Base-by-base conservation (phyloP, 495 filamentous ascomycete species). In the Aspergillus sclerotioniger region DNA sequence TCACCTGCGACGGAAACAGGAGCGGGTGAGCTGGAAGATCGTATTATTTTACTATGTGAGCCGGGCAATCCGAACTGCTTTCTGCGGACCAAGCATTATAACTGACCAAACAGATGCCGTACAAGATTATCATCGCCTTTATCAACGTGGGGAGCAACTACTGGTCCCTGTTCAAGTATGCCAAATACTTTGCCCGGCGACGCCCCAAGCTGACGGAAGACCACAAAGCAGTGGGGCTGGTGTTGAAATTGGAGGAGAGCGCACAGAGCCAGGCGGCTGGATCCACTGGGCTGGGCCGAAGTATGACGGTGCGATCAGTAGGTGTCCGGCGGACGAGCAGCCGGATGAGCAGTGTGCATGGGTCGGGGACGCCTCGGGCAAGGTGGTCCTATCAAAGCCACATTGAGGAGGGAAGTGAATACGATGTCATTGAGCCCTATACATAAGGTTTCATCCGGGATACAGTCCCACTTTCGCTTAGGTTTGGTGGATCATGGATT, bases 121-220 rank as follows among this genome's bases (percentile, higher is more conserved):
- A 74, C 56, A 79, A 79, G 51, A 67, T 74, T 19, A 54, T 68
- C 0, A 61, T 79, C n/a, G 72, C 68, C 5, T 52, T 66, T 8
- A 65, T 76, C 62, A 79, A 79, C 53, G 68, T 77, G 10, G 56
- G 62, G 53, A 76, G 73, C 51, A 76, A 71, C 56, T 77, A 77
- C 57, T 76, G 68, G 67, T 68, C 68, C 9, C 51, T 79, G 16
- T 77, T 67, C 60, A 76, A 72, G 48, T 77, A 79, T 35, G 76
- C 71, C 0, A 67, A 66, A 0, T 79, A 79, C 52, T 79, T 77
- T 53, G 72, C 73, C 13, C 65, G 64, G 31, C 69, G 75, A 9
- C 76, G 74, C 52, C 72, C 73, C 0, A 79, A 77, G 54, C 62
- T 79, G 9, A 68, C 71, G 17, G 75, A 79, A 41, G 75, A 79